These are phyloP conservation scores for Zychaea mexicana DNA, from an alignment of 371 early-diverging fungal species.

Conservation along the genomic window DNA sequence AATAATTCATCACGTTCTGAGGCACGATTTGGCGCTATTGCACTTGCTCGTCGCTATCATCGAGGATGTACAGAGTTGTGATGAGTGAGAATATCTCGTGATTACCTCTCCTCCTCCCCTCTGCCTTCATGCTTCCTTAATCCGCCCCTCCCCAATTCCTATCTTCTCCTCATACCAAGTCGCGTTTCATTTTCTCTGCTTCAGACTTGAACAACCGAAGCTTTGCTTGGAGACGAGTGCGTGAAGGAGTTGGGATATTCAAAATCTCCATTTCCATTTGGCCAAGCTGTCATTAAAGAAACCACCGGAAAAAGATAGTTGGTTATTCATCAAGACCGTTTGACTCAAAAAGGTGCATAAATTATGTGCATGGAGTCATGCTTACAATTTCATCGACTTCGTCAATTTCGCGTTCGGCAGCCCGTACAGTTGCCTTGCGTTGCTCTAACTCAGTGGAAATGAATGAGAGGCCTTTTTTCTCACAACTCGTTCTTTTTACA, in stretches of 20 bases:
- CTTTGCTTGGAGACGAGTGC: conserved; percentile 72
- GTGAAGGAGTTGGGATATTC: conserved; percentile 68
- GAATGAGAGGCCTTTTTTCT: too few species aligned
- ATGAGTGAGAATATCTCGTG: too few species aligned
- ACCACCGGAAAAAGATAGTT: background rate
- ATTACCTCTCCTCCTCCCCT: too few species aligned
- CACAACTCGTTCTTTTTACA: conserved; percentile 2
- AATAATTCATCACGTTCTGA: conserved; percentile 69
- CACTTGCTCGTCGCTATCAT: conserved; percentile 41
- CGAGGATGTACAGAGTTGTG: conserved; percentile 15
- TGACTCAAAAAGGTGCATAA: background rate
- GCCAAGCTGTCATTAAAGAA: conserved; percentile 55
- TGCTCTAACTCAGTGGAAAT: conserved; percentile 71
- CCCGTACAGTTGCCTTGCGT: conserved; percentile 72
- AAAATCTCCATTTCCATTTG: conserved; percentile 94
- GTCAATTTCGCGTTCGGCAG: conserved; percentile 84
- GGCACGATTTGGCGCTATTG: conserved; percentile 31
- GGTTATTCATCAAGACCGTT: background rate
- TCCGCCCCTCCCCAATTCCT: background rate
- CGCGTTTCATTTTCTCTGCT: conserved; percentile 74
- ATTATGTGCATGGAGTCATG: too few species aligned
- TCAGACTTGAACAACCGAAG: conserved; percentile 81
- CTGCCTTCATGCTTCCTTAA: background rate
- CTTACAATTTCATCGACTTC: conserved; percentile 91
- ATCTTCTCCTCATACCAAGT: conserved; percentile 75